Percentiles rank a stretch among this genome's conserved stretches.
Evolutionary conservation across 441 rosid species (phyloP).

Genomic region (Euphorbia corollata): DNA sequence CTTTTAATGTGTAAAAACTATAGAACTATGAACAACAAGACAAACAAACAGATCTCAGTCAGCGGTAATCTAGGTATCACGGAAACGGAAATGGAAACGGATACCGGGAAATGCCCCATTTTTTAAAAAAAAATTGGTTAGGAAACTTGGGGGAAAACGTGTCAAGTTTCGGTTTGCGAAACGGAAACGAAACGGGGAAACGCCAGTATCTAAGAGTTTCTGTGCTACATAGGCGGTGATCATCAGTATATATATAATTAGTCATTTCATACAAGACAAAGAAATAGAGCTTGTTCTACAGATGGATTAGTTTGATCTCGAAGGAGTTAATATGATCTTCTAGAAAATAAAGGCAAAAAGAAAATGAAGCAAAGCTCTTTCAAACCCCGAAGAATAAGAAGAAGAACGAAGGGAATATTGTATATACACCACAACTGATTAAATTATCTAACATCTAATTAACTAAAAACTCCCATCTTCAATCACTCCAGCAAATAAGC

Average conservation of each 20-base stretch:
- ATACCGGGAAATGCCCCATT: too few relatives aligned
- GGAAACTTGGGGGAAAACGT: too few relatives aligned
- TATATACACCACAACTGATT: background rate
- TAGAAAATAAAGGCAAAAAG: background rate
- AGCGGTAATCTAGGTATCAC: background rate
- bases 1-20: too few relatives aligned
- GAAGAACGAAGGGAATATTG: background rate
- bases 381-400: background rate
- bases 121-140: too few relatives aligned
- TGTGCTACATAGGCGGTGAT: too few relatives aligned
- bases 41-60: background rate
- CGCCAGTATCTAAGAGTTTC: too few relatives aligned
- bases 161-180: too few relatives aligned
- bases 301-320: background rate
- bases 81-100: too few relatives aligned
- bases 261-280: background rate
- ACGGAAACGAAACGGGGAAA: too few relatives aligned
- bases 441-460: background rate
- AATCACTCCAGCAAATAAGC: conserved; percentile 55
- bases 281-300: background rate
- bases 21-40: background rate
- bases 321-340: background rate
- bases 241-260: background rate
- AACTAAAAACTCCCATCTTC: background rate
- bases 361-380: background rate